Percentiles rank a stretch among this genome's conserved stretches.
Evolutionary conservation across 371 early-diverging fungal genomes (phyloP).

Genomic region (Zopfochytrium polystomum): DNA sequence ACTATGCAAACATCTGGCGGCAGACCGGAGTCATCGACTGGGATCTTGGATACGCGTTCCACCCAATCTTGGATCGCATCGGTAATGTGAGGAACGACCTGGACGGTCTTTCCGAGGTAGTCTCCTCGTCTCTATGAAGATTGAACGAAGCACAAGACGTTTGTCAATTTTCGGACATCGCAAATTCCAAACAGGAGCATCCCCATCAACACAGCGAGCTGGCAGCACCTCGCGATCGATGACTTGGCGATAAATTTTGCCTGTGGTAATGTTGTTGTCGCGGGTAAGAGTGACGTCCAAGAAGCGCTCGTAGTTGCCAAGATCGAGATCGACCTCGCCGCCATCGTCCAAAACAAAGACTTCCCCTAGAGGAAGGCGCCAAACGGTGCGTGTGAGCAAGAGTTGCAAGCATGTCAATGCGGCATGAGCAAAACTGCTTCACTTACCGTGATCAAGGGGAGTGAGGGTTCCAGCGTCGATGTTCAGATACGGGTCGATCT

Average conservation of each 20-base stretch:
- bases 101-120: slow-evolving; percentile 98
- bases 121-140: slow-evolving; percentile 78
- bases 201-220: slow-evolving; percentile 7
- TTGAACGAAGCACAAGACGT: background rate
- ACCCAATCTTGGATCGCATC: slow-evolving; percentile 98
- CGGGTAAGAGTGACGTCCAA: slow-evolving; percentile 88
- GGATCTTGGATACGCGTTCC: slow-evolving; percentile 82
- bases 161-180: slow-evolving; percentile 4
- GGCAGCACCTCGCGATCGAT: slow-evolving; percentile 76
- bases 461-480: slow-evolving; percentile 97
- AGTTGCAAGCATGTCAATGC: background rate
- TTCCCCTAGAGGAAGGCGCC: slow-evolving; percentile 65
- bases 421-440: background rate
- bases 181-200: background rate
- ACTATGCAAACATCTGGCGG: slow-evolving; percentile 97
- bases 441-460: slow-evolving; percentile 94
- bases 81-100: slow-evolving; percentile 98
- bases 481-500: slow-evolving; percentile 99
- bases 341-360: slow-evolving; percentile 99
- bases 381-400: background rate
- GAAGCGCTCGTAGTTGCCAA: slow-evolving; percentile 99
- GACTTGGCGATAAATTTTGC: slow-evolving; percentile 95
- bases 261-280: slow-evolving; percentile 98
- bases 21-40: slow-evolving; percentile 81
- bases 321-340: slow-evolving; percentile 98